Evolutionary conservation across 192 early-diverging fungal genomes (phyloP), one percentile per base, ranked within the genome.

Genomic region (Coemansia erecta): DNA sequence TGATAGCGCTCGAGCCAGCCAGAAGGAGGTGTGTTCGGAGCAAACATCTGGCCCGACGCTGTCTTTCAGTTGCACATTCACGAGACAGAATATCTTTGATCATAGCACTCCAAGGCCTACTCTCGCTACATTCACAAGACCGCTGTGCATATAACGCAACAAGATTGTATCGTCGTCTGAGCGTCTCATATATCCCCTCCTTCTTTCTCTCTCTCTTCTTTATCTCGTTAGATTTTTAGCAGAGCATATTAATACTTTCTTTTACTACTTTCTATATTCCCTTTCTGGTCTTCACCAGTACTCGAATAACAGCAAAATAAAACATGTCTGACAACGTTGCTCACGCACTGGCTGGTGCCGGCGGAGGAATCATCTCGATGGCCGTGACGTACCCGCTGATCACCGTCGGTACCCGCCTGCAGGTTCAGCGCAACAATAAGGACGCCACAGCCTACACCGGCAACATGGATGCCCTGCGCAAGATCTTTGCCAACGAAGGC

Each of bases 301-400:
- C 22, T 10, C 28, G 4, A n/a, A 33, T 28, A 17, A 56, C 35
- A 37, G 8, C 35, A 26, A 28, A 52, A 54, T 9, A 42, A 64
- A 62, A 10, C 11, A 91, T 92, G 90, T 86, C 85, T 47, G 89
- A 92, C 69, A 89, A 89, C 82, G 85, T 90, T 48, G 89, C 88
- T 53, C 90, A 92, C 76, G 89, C 90, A 37, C 73, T 92, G 33
- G 77, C 86, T 50, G 90, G 89, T 68, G 92, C 91, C 59, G 92
- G 88, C 58, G 92, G 92, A 62, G 91, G 90, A 66, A 91, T 94
- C 67, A 84, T 90, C 78, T 86, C 89, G 55, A 97, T 97, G 95
- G 86, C 86, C 14, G 81, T 94, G 66, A 97, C 97, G 11, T 99
- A 97, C 78, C 94, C 94, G 60, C 74, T 88, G 64, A 87, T 86